Percentiles rank a stretch among this genome's conserved stretches.
Conservation (phyloP, 208 protist species). For the Tritrichomonas musculus region DNA sequence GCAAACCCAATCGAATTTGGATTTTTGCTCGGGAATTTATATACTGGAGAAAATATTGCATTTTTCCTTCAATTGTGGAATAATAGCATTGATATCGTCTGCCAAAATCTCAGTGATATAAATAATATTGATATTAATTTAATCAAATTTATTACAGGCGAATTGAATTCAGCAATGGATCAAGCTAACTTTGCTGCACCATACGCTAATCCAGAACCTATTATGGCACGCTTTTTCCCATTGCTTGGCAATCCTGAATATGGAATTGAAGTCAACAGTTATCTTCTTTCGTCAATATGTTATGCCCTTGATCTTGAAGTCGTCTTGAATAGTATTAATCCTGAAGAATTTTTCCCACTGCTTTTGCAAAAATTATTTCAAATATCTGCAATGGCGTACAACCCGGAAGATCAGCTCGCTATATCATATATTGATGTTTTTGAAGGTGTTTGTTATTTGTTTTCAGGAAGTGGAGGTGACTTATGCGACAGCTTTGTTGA, state of each 20-base stretch:
- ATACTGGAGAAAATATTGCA: too few species aligned
- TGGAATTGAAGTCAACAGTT: not conserved
- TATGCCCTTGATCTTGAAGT: not conserved
- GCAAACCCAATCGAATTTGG: too few species aligned
- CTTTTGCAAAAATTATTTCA: not conserved
- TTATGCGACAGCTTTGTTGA: not conserved
- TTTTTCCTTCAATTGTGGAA: too few species aligned
- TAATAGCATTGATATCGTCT: too few species aligned
- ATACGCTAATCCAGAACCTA: not conserved
- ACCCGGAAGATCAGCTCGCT: not conserved
- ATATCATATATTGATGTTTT: not conserved
- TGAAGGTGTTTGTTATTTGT: not conserved
- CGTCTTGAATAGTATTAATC: not conserved
- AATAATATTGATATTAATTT: too few species aligned
- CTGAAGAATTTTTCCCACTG: not conserved
- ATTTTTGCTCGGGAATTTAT: too few species aligned
- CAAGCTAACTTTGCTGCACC: too few species aligned
- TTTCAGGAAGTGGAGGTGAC: too few species aligned
- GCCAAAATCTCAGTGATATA: too few species aligned
- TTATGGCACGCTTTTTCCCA: not conserved
- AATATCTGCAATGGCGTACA: not conserved
- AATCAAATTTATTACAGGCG: too few species aligned
- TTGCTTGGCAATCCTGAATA: not conserved
- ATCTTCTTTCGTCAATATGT: not conserved
- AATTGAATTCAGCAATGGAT: too few species aligned